phyloP scores from a whole-genome alignment of 495 filamentous ascomycete species.

The Amphirosellinia nigrospora region DNA sequence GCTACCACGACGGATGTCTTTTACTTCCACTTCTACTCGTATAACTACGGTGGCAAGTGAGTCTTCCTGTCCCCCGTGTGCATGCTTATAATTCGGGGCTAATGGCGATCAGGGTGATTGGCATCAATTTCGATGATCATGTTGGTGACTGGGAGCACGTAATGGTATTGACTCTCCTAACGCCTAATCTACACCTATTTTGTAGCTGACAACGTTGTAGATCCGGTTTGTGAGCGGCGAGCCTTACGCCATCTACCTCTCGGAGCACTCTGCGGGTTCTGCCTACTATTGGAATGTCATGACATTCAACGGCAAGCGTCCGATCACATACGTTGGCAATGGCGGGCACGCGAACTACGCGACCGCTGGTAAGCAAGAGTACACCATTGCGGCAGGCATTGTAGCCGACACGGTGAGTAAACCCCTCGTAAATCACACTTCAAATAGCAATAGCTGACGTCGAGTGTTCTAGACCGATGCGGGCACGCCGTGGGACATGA shows the following conservation, averaged over 20 bases:
- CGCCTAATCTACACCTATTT: neutral
- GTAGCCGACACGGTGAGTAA: conserved; percentile 10
- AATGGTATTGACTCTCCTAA: conserved; percentile 32
- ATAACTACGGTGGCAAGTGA: conserved; percentile 54
- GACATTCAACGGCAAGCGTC: conserved; percentile 58
- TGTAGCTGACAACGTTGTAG: conserved; percentile 34
- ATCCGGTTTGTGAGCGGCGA: conserved; percentile 66
- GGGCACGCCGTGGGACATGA: conserved; percentile 24
- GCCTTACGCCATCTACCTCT: conserved; percentile 58
- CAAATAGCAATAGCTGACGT: neutral
- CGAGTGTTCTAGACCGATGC: conserved; percentile 15
- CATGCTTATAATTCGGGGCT: neutral
- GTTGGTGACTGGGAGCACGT: conserved; percentile 62
- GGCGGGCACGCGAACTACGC: conserved; percentile 68
- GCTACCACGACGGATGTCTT: conserved; percentile 64
- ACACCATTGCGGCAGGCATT: conserved; percentile 11
- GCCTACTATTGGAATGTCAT: conserved; percentile 65
- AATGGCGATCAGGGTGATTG: conserved; percentile 47
- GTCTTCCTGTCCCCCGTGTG: neutral
- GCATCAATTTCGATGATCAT: conserved; percentile 63
- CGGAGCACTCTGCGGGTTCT: conserved; percentile 60
- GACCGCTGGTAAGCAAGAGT: conserved; percentile 44
- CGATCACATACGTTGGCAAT: conserved; percentile 60
- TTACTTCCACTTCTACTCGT: conserved; percentile 74
- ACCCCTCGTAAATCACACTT: neutral